Evolutionary conservation across 2,329 filamentous ascomycete genomes (phyloP).

Genomic region (Xenosphaeropsis pyriputrescens): DNA sequence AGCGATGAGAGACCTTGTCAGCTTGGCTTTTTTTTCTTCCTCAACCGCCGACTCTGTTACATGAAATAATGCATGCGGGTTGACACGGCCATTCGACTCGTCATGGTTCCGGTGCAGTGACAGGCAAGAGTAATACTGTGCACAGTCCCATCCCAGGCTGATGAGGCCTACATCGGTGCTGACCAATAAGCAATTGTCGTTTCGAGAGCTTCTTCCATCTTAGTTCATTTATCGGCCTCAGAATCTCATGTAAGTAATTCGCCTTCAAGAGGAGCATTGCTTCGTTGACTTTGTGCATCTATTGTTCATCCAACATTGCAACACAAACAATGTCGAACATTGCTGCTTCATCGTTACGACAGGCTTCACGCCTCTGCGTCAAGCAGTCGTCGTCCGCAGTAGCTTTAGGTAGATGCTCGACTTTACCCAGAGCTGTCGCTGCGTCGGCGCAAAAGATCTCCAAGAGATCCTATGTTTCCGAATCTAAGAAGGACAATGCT

Average conservation of each 20-base stretch:
- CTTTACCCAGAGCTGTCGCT: slow-evolving; percentile 8
- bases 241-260: background rate
- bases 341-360: slow-evolving; percentile 15
- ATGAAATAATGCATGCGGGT: too few relatives aligned
- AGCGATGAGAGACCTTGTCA: too few relatives aligned
- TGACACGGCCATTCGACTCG: too few relatives aligned
- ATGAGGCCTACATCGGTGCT: background rate
- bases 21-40: too few relatives aligned
- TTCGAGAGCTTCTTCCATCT: slow-evolving; percentile 1
- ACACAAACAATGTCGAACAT: slow-evolving; percentile 13
- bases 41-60: too few relatives aligned
- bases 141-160: too few relatives aligned
- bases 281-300: background rate
- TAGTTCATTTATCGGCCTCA: slow-evolving; percentile 1
- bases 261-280: slow-evolving; percentile 1
- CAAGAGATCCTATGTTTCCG: slow-evolving; percentile 64
- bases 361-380: slow-evolving; percentile 17
- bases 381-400: slow-evolving; percentile 10
- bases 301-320: background rate
- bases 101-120: too few relatives aligned
- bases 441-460: slow-evolving; percentile 9
- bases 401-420: slow-evolving; percentile 11
- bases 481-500: slow-evolving; percentile 65
- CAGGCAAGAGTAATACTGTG: too few relatives aligned
- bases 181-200: slow-evolving; percentile 2